Evolutionary conservation across 352 stramenopile species (phyloP).

Genomic region (Pythium volutum): DNA sequence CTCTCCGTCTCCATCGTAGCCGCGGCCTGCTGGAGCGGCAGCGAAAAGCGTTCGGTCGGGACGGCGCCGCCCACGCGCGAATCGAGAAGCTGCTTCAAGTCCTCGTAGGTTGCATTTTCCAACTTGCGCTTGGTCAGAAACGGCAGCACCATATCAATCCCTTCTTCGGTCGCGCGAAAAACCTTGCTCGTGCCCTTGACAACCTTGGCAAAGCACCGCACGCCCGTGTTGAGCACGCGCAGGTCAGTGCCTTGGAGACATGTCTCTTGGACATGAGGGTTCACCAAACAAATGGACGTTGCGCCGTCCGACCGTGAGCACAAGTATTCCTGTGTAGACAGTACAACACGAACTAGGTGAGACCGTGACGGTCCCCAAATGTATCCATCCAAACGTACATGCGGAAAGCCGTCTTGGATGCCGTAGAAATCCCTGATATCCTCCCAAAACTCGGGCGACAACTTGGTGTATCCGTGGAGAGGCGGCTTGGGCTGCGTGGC

Average conservation of each 20-base stretch:
- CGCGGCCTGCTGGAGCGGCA: constrained; percentile 30
- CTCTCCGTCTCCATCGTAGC: constrained; percentile 31
- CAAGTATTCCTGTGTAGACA: constrained; percentile 45
- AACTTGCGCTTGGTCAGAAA: constrained; percentile 81
- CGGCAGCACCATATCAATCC: constrained; percentile 61
- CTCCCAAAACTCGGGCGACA: constrained; percentile 50
- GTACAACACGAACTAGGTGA: constrained; percentile 3
- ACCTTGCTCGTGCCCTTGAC: constrained; percentile 36
- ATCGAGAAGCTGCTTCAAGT: constrained; percentile 29
- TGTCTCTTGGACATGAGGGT: constrained; percentile 39
- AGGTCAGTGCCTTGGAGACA: constrained; percentile 57
- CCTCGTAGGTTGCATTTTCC: constrained; percentile 16
- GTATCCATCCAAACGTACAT: constrained; percentile 27
- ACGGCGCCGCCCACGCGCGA: constrained; percentile 26
- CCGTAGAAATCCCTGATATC: constrained; percentile 66
- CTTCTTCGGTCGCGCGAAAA: constrained; percentile 83
- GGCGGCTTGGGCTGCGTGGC: constrained; percentile 14
- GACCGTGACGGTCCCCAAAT: background rate
- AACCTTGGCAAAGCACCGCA: constrained; percentile 85
- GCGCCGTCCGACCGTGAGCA: constrained; percentile 65
- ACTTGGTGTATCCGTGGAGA: constrained; percentile 49
- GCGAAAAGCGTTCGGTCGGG: constrained; percentile 36
- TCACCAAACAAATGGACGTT: constrained; percentile 63
- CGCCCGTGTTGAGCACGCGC: constrained; percentile 82
- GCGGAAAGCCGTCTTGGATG: constrained; percentile 50